phyloP scores from a whole-genome alignment of 2,329 filamentous ascomycete species.

The Endothia cerciana region DNA sequence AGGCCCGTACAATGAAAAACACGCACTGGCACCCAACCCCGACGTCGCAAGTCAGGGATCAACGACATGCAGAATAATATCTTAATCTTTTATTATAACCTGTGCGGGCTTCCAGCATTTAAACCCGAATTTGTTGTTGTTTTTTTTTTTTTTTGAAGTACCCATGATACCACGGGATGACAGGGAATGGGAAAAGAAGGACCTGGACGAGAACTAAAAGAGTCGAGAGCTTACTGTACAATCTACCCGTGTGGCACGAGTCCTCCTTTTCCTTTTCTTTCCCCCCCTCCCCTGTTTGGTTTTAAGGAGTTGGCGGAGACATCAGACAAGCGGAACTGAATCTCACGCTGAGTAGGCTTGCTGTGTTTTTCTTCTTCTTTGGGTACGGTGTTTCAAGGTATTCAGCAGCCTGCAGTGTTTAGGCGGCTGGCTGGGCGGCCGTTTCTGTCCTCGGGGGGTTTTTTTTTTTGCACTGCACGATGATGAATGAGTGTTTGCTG shows the following conservation, averaged over 20 bases:
- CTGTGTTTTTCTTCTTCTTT: background rate
- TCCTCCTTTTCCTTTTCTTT: background rate
- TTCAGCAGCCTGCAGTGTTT: background rate
- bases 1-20: background rate
- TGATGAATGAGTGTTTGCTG: background rate
- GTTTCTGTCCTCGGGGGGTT: background rate
- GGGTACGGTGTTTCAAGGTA: background rate
- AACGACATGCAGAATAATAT: conserved; percentile 23
- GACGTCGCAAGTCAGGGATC: conserved; percentile 5
- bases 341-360: background rate
- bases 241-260: background rate
- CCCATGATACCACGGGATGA: conserved; percentile 25
- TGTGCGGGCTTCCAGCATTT: conserved; percentile 22
- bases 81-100: conserved; percentile 18
- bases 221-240: background rate
- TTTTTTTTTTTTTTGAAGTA: conserved; percentile 17
- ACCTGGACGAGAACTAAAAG: background rate
- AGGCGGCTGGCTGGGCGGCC: background rate
- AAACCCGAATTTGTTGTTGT: background rate
- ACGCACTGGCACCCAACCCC: conserved; percentile 13
- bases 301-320: conserved; percentile 1
- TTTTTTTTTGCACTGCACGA: background rate
- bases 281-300: background rate
- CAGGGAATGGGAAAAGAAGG: background rate
- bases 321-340: background rate